A percentile compares a stretch with the other conserved stretches of the same genome.
These are phyloP conservation scores for Coniella vitis DNA, from an alignment of 2,329 filamentous ascomycete species.

Conservation along the genomic window DNA sequence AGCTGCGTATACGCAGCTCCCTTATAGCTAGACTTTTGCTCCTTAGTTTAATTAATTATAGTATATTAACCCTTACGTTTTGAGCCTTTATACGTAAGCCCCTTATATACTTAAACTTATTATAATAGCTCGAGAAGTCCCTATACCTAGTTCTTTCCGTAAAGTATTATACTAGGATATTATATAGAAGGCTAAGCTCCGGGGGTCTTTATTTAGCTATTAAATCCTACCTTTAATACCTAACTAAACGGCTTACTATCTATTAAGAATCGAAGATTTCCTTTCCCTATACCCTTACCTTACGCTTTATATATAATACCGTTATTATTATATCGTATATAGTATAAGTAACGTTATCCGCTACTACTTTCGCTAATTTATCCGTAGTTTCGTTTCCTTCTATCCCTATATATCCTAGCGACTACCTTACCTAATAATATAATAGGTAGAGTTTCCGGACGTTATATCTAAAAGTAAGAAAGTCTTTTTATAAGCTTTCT, in stretches of 20 bases:
- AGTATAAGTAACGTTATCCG: not conserved
- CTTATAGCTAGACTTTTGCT: too few relatives aligned
- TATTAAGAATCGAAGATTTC: not conserved
- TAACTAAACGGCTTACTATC: not conserved
- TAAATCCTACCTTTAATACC: not conserved
- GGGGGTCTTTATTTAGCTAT: not conserved
- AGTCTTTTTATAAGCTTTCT: too few relatives aligned
- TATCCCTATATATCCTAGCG: not conserved
- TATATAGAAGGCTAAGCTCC: not conserved
- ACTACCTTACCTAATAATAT: not conserved
- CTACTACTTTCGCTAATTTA: not conserved
- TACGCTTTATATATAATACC: too few relatives aligned
- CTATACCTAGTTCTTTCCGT: not conserved
- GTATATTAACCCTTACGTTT: too few relatives aligned
- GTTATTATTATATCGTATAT: not conserved
- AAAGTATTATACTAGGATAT: not conserved
- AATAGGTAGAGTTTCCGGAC: not conserved
- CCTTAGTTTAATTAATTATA: too few relatives aligned
- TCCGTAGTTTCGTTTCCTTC: not conserved
- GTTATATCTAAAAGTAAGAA: too few relatives aligned
- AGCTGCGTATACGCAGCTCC: too few relatives aligned
- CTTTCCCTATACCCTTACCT: too few relatives aligned
- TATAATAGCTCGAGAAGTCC: not conserved
- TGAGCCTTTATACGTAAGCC: too few relatives aligned
- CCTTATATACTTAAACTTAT: not conserved